These are phyloP conservation scores for Zopfochytrium polystomum DNA, from an alignment of 371 early-diverging fungal species.

Conservation along the genomic window DNA sequence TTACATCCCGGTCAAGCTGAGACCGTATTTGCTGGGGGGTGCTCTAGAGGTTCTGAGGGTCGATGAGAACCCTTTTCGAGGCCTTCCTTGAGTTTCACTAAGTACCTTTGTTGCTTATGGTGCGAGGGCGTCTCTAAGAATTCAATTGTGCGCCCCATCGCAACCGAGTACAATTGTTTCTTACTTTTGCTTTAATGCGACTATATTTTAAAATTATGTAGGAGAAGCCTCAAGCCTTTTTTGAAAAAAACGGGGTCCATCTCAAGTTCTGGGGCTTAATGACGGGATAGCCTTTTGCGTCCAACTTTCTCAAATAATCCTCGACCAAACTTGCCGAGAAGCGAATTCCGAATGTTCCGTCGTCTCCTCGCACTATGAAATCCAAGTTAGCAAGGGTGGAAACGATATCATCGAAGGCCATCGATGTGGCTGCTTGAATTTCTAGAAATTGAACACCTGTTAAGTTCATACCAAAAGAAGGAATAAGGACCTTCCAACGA, in stretches of 20 bases:
- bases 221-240: too few species aligned
- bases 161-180: too few species aligned
- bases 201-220: too few species aligned
- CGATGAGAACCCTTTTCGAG: constrained; percentile 9
- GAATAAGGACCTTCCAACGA: constrained; percentile 29
- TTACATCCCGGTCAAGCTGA: constrained; percentile 64
- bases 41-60: constrained; percentile 22
- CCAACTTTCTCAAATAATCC: constrained; percentile 22
- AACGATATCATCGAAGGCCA: constrained; percentile 92
- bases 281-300: constrained; percentile 27
- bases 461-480: constrained; percentile 1
- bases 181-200: too few species aligned
- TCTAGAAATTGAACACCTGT: constrained; percentile 34
- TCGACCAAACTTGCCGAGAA: constrained; percentile 23
- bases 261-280: constrained; percentile 32
- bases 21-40: constrained; percentile 53
- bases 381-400: constrained; percentile 90
- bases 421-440: constrained; percentile 76
- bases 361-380: constrained; percentile 59
- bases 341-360: constrained; percentile 38
- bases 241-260: too few species aligned
- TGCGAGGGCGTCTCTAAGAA: too few species aligned
- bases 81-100: too few species aligned
- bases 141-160: too few species aligned
- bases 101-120: too few species aligned